A percentile compares a stretch with the other conserved stretches of the same genome.
These are phyloP conservation scores for Leccinum subtestaceum DNA, from an alignment of 768 basidiomycete genomes.

Conservation along the genomic window DNA sequence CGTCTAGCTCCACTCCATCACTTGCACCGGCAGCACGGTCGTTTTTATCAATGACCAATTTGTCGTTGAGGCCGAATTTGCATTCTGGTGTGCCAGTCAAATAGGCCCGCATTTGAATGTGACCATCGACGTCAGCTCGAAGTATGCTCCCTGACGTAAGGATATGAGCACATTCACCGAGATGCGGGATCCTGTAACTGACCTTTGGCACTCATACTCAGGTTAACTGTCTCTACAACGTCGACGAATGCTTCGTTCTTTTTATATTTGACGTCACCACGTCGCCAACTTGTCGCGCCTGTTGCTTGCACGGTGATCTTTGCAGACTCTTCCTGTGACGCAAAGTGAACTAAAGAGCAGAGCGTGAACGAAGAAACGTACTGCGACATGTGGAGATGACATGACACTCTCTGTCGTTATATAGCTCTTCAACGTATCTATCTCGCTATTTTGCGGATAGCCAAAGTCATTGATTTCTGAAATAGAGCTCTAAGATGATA, in stretches of 20 bases:
- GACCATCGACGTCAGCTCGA: conserved; percentile 96
- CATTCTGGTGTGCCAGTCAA: conserved; percentile 96
- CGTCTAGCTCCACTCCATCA: conserved; percentile 93
- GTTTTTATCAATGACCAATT: conserved; percentile 89
- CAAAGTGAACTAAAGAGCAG: conserved; percentile 1
- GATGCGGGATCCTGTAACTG: not conserved
- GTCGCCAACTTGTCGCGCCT: conserved; percentile 92
- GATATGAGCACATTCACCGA: conserved; percentile 1
- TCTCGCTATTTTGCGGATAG: conserved; percentile 98
- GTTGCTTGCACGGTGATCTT: conserved; percentile 98
- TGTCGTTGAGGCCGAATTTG: conserved; percentile 98
- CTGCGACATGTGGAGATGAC: conserved; percentile 78
- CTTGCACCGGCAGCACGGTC: conserved; percentile 48
- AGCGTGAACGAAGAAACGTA: conserved; percentile 34
- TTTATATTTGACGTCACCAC: conserved; percentile 96
- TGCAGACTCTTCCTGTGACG: conserved; percentile 84
- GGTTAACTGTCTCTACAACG: conserved; percentile 93
- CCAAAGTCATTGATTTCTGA: conserved; percentile 97
- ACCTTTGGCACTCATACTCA: conserved; percentile 97
- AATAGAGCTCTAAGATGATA: conserved; percentile 9
- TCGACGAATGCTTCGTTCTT: conserved; percentile 99
- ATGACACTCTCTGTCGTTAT: conserved; percentile 98
- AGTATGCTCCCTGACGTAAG: conserved; percentile 69
- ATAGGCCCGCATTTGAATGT: conserved; percentile 97
- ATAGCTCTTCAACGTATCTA: conserved; percentile 94